Percentiles rank a stretch among this genome's conserved stretches.
Evolutionary conservation across 768 basidiomycete genomes (phyloP).

Genomic region (Glaciozyma martinii): DNA sequence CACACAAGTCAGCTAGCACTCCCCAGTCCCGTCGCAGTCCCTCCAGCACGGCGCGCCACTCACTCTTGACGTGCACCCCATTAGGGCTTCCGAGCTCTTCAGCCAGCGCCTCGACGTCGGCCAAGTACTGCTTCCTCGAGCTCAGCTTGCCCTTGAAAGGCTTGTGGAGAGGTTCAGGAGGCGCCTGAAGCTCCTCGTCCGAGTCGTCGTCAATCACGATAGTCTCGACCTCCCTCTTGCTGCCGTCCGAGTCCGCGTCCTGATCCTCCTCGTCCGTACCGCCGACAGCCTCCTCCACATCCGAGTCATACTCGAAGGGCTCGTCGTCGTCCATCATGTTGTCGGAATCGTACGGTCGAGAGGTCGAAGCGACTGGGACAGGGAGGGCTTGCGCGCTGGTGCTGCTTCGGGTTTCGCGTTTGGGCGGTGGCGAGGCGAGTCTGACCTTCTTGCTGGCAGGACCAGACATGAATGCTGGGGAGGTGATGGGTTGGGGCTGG

Average conservation of each 20-base stretch:
- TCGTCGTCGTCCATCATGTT: background rate
- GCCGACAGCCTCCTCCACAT: background rate
- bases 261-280: background rate
- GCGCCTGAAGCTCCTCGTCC: conserved; percentile 3
- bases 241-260: background rate
- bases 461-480: background rate
- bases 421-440: background rate
- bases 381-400: background rate
- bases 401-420: background rate
- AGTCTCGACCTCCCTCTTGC: background rate
- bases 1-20: background rate
- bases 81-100: background rate
- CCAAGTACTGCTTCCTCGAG: conserved; percentile 21
- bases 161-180: background rate
- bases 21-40: background rate
- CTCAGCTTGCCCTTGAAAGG: conserved; percentile 24
- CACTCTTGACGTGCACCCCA: background rate
- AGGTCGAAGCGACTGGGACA: background rate
- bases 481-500: background rate
- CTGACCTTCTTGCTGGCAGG: background rate
- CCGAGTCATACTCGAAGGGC: conserved; percentile 9
- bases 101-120: conserved; percentile 1
- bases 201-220: background rate
- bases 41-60: background rate
- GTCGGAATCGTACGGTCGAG: background rate